Percentiles rank a stretch among this genome's conserved stretches.
These are phyloP conservation scores for Bidens hawaiensis DNA, from an alignment of 140 eudicot genomes.

Conservation along the genomic window DNA sequence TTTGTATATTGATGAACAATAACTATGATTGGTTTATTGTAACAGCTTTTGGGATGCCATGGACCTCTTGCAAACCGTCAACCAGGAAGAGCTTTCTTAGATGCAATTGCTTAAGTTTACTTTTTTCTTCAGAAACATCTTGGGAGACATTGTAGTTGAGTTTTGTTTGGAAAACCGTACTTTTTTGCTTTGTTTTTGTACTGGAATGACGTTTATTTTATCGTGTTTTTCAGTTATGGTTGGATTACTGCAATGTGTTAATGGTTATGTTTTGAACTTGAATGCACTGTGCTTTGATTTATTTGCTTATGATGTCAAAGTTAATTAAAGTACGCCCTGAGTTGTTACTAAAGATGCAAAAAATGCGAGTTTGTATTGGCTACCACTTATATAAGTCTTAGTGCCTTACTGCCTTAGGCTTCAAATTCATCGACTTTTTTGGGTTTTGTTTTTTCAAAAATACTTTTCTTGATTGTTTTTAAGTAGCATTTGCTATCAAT, in stretches of 20 bases:
- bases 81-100: conserved; percentile 11
- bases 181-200: background rate
- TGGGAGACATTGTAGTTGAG: background rate
- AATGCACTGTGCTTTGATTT: too few species aligned
- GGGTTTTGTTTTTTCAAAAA: too few species aligned
- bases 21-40: background rate
- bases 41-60: conserved; percentile 5
- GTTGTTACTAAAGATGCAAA: too few species aligned
- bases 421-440: too few species aligned
- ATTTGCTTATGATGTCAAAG: background rate
- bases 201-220: background rate
- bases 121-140: background rate
- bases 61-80: conserved; percentile 9
- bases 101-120: background rate
- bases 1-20: background rate
- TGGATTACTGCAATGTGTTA: background rate
- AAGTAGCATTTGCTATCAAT: too few species aligned
- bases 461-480: too few species aligned
- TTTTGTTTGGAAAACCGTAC: background rate
- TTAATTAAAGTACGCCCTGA: background rate
- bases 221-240: background rate
- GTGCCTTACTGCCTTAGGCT: too few species aligned
- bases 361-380: too few species aligned
- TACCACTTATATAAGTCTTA: too few species aligned
- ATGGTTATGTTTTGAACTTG: too few species aligned